phyloP scores from a whole-genome alignment of 2,329 filamentous ascomycete species.

The Colletotrichum abscissum region DNA sequence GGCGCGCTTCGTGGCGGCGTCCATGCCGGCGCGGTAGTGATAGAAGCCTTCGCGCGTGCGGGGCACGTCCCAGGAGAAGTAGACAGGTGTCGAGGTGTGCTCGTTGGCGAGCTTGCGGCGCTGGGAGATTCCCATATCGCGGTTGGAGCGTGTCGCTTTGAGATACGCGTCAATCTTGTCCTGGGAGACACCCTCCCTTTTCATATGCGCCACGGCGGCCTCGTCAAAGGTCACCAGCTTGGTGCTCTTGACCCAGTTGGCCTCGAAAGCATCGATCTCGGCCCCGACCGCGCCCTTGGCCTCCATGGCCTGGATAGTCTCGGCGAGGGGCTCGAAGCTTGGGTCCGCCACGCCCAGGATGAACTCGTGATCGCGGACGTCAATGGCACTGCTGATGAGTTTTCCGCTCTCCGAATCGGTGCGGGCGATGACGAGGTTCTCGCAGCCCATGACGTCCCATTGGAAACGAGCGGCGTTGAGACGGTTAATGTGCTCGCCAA shows the following conservation, averaged over 20 bases:
- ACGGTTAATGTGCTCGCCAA: constrained; percentile 96
- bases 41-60: constrained; percentile 95
- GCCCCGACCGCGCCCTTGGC: constrained; percentile 77
- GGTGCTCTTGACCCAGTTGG: constrained; percentile 87
- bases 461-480: constrained; percentile 93
- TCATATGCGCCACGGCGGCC: constrained; percentile 81
- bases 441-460: constrained; percentile 97
- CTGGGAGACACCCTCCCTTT: constrained; percentile 71
- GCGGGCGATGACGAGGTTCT: constrained; percentile 93
- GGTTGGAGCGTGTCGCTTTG: constrained; percentile 68
- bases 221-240: constrained; percentile 93
- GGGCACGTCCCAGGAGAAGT: constrained; percentile 92
- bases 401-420: constrained; percentile 96
- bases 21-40: constrained; percentile 87
- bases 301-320: constrained; percentile 93
- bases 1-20: constrained; percentile 90
- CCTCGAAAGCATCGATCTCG: constrained; percentile 89
- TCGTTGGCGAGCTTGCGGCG: constrained; percentile 78
- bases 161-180: constrained; percentile 77
- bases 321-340: constrained; percentile 82
- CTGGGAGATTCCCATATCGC: constrained; percentile 81
- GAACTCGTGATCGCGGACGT: constrained; percentile 96
- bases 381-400: constrained; percentile 89
- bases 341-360: constrained; percentile 86
- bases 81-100: constrained; percentile 74